Evolutionary conservation across 1,139 yeast species (phyloP).

Genomic region (Suhomyces yuchorum): DNA sequence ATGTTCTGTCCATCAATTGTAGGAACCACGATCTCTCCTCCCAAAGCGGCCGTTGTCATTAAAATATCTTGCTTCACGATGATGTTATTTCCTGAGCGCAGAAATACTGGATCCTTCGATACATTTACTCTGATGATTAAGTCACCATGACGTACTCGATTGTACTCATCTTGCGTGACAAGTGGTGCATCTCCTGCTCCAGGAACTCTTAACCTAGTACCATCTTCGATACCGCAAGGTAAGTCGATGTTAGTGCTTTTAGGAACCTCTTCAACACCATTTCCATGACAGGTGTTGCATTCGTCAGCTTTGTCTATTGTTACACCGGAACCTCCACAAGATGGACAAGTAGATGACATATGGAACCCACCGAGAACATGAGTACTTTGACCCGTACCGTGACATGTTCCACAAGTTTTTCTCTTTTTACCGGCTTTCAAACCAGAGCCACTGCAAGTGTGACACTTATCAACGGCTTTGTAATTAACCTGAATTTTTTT

Average conservation of each 20-base stretch:
- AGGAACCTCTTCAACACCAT: slow-evolving; percentile 73
- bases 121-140: slow-evolving; percentile 80
- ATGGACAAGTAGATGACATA: slow-evolving; percentile 89
- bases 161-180: slow-evolving; percentile 64
- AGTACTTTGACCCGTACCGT: slow-evolving; percentile 90
- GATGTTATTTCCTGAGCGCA: slow-evolving; percentile 65
- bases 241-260: slow-evolving; percentile 77
- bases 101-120: slow-evolving; percentile 68
- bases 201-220: slow-evolving; percentile 78
- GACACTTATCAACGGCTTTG: slow-evolving; percentile 75
- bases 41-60: slow-evolving; percentile 95
- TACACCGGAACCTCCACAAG: slow-evolving; percentile 90
- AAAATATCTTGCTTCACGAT: slow-evolving; percentile 68
- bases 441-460: slow-evolving; percentile 83
- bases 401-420: slow-evolving; percentile 82
- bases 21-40: slow-evolving; percentile 87
- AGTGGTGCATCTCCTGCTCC: slow-evolving; percentile 92
- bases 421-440: slow-evolving; percentile 75
- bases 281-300: slow-evolving; percentile 83
- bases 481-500: slow-evolving; percentile 67
- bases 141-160: slow-evolving; percentile 78
- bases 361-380: slow-evolving; percentile 94
- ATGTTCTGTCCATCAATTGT: slow-evolving; percentile 77
- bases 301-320: slow-evolving; percentile 66
- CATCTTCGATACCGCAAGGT: slow-evolving; percentile 89